Evolutionary conservation across 1,139 yeast species (phyloP).

Genomic region (Arxiozyma bovina): DNA sequence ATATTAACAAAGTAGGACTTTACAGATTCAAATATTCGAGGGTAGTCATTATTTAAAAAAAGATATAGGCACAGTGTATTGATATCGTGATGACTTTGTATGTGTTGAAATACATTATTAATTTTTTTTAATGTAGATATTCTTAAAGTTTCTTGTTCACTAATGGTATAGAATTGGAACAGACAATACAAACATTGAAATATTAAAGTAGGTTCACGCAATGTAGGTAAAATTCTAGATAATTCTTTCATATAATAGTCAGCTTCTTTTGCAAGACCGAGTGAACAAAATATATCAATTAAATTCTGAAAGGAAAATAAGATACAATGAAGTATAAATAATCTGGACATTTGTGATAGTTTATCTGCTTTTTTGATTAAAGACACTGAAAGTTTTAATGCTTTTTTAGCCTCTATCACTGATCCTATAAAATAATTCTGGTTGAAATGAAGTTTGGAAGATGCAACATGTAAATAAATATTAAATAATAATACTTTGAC

Average conservation of each 20-base stretch:
- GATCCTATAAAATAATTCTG: constrained; percentile 22
- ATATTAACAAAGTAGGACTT: constrained; percentile 19
- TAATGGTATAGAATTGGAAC: constrained; percentile 17
- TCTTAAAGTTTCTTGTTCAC: constrained; percentile 15
- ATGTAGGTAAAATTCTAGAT: constrained; percentile 30
- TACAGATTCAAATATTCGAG: constrained; percentile 19
- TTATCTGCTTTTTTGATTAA: constrained; percentile 27
- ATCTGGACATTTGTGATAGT: constrained; percentile 28
- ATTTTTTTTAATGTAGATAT: constrained; percentile 14
- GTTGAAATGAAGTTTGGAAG: constrained; percentile 18
- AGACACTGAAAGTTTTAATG: constrained; percentile 30
- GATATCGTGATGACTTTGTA: constrained; percentile 24
- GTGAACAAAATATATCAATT: constrained; percentile 34
- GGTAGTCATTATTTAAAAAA: constrained; percentile 17
- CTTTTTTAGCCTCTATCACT: constrained; percentile 28
- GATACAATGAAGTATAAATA: constrained; percentile 35
- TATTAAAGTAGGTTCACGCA: constrained; percentile 29
- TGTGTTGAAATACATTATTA: constrained; percentile 19
- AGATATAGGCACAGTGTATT: constrained; percentile 19
- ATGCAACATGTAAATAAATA: constrained; percentile 16
- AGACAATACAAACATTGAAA: constrained; percentile 22
- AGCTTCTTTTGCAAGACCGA: constrained; percentile 50
- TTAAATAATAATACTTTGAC: constrained; percentile 25
- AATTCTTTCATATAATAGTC: constrained; percentile 44
- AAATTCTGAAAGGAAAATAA: constrained; percentile 34